These are phyloP conservation scores for Herpetomonas samuelpessoai DNA, from an alignment of 208 protist genomes.

Conservation along the genomic window DNA sequence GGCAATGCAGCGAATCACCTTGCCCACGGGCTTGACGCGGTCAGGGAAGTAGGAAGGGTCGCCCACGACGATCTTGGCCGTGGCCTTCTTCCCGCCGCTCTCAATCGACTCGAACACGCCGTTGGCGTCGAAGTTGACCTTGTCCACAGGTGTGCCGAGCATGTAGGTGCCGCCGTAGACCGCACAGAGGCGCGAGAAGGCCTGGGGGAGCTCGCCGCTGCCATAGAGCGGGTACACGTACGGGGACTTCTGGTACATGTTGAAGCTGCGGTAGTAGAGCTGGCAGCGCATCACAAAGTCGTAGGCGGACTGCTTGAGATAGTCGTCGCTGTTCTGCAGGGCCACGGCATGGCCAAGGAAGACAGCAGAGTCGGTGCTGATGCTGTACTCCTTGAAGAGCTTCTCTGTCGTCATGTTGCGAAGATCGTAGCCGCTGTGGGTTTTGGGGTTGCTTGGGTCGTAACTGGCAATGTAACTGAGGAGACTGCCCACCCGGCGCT, in stretches of 20 bases:
- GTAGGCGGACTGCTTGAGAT: constrained; percentile 92
- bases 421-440: constrained; percentile 92
- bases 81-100: constrained; percentile 78
- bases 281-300: constrained; percentile 94
- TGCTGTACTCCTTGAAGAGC: constrained; percentile 95
- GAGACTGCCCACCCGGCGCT: constrained; percentile 94
- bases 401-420: constrained; percentile 87
- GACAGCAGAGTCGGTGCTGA: constrained; percentile 94
- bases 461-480: constrained; percentile 92
- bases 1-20: constrained; percentile 98
- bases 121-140: constrained; percentile 94
- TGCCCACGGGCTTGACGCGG: constrained; percentile 89
- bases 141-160: constrained; percentile 97
- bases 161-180: constrained; percentile 99
- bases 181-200: constrained; percentile 94
- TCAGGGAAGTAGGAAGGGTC: constrained; percentile 99
- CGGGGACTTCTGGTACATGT: constrained; percentile 94
- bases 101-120: constrained; percentile 95
- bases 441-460: constrained; percentile 85
- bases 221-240: constrained; percentile 99
- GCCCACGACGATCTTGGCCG: constrained; percentile 95
- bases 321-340: constrained; percentile 90
- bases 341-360: constrained; percentile 98
- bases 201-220: constrained; percentile 99
- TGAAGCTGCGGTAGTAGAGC: constrained; percentile 97